Conservation (phyloP, 345 rosid species). For the Salix dunnii region DNA sequence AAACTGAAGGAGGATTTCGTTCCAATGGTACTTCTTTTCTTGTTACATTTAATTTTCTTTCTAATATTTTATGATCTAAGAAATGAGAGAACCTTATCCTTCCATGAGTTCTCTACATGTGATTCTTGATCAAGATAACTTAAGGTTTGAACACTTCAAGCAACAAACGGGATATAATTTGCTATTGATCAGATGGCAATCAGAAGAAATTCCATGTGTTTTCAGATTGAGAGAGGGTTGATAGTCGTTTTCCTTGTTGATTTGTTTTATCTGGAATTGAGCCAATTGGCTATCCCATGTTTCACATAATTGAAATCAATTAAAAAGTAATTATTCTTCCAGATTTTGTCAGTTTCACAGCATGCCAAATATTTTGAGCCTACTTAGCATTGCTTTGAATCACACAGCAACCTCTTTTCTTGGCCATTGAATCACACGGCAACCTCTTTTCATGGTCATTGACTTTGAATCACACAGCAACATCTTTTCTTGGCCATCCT, state of each 20-base stretch:
- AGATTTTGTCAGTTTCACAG: background rate
- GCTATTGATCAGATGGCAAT: background rate
- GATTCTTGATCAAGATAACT: background rate
- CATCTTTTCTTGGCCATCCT: background rate
- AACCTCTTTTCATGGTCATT: background rate
- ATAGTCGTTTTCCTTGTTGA: background rate
- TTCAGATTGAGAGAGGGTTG: background rate
- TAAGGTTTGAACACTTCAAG: background rate
- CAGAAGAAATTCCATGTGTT: background rate
- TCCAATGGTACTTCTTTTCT: slow-evolving; percentile 48
- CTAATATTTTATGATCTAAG: slow-evolving; percentile 3
- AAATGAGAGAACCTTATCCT: background rate
- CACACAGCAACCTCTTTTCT: background rate
- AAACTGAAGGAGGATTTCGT: slow-evolving; percentile 44
- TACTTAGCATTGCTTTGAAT: background rate
- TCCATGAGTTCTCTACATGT: background rate
- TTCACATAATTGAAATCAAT: background rate
- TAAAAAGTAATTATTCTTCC: background rate
- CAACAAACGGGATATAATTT: background rate
- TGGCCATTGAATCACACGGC: background rate
- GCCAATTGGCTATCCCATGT: background rate
- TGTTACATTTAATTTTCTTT: background rate
- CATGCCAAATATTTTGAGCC: background rate
- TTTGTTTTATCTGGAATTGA: background rate
- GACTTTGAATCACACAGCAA: background rate